Percentiles rank a stretch among this genome's conserved stretches.
phyloP scores from a whole-genome alignment of 2,329 filamentous ascomycete genomes.

The Pleurostoma richardsiae region DNA sequence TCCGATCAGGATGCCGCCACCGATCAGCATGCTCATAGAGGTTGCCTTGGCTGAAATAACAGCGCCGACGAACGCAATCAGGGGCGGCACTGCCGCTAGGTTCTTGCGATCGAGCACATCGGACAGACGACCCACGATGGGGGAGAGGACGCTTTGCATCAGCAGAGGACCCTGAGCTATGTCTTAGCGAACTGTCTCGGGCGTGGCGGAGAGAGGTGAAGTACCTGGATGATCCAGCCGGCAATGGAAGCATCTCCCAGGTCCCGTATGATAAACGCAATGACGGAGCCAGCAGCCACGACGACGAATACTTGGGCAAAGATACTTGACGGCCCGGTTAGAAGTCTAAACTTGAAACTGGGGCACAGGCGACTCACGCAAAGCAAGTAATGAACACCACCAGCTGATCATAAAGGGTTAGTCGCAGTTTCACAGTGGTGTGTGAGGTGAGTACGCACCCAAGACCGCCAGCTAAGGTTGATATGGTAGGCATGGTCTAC shows the following conservation, averaged over 20 bases:
- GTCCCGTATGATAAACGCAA: conserved; percentile 51
- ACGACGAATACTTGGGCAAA: conserved; percentile 52
- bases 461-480: conserved; percentile 49
- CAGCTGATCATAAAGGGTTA: conserved; percentile 13
- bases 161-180: conserved; percentile 43
- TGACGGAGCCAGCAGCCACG: conserved; percentile 48
- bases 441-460: conserved; percentile 25
- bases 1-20: conserved; percentile 53
- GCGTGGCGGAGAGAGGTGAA: not conserved
- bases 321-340: conserved; percentile 22
- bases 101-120: conserved; percentile 52
- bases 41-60: conserved; percentile 49
- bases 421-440: too few species aligned
- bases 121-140: conserved; percentile 49
- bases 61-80: conserved; percentile 48
- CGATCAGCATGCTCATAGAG: conserved; percentile 51
- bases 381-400: conserved; percentile 43
- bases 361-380: conserved; percentile 21
- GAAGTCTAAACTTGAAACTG: too few species aligned
- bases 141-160: conserved; percentile 52
- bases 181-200: not conserved
- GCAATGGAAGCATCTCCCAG: conserved; percentile 42
- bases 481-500: conserved; percentile 31
- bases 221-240: conserved; percentile 51
- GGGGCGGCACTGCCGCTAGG: conserved; percentile 43